Evolutionary conservation across 805 yeast species (phyloP).

Genomic region (Ogataea salicorniae): DNA sequence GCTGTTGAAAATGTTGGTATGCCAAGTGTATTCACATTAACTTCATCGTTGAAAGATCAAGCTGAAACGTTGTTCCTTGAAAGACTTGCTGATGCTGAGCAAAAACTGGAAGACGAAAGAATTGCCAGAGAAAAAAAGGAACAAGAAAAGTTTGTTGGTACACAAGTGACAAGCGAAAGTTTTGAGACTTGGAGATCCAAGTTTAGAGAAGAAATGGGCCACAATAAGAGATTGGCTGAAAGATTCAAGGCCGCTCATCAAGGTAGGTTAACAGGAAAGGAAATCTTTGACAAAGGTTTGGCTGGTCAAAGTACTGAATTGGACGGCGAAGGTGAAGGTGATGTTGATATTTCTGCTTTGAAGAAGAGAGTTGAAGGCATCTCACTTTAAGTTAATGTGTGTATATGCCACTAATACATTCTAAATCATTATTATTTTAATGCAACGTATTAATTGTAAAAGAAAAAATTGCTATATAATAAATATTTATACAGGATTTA

Average conservation of each 20-base stretch:
- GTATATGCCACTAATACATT: neutral
- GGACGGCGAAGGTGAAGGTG: slow-evolving; percentile 25
- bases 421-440: too few species aligned
- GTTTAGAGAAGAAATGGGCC: slow-evolving; percentile 70
- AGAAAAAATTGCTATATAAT: too few species aligned
- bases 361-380: slow-evolving; percentile 13
- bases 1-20: slow-evolving; percentile 82
- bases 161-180: slow-evolving; percentile 79
- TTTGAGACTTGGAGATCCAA: slow-evolving; percentile 64
- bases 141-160: slow-evolving; percentile 86
- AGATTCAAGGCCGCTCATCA: slow-evolving; percentile 55
- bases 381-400: slow-evolving; percentile 2
- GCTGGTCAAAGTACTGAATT: slow-evolving; percentile 64
- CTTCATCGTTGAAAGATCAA: slow-evolving; percentile 72
- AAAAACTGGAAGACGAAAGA: slow-evolving; percentile 51
- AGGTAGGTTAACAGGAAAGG: slow-evolving; percentile 81
- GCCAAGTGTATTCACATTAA: slow-evolving; percentile 82
- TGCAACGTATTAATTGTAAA: too few species aligned
- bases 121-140: slow-evolving; percentile 70
- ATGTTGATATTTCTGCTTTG: slow-evolving; percentile 10
- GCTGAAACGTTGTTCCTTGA: slow-evolving; percentile 65
- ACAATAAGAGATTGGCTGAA: slow-evolving; percentile 51
- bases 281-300: slow-evolving; percentile 85
- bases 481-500: too few species aligned
- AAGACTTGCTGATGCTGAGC: slow-evolving; percentile 52